Evolutionary conservation across 371 early-diverging fungal species (phyloP).

Genomic region (Mortierella sp.): DNA sequence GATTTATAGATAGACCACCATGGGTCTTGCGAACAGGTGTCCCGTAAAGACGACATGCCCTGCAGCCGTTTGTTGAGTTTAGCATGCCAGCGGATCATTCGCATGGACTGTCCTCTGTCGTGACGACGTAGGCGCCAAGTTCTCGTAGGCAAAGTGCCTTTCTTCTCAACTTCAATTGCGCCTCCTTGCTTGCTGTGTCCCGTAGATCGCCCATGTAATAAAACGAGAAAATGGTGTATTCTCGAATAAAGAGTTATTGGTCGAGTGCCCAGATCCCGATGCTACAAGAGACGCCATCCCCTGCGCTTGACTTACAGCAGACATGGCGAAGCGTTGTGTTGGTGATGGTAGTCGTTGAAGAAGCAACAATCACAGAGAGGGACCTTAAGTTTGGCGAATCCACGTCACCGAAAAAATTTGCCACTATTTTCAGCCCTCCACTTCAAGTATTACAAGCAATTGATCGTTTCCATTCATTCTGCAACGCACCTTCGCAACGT

Average conservation of each 20-base stretch:
- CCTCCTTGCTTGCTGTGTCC: background rate
- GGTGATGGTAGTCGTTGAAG: background rate
- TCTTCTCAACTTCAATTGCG: background rate
- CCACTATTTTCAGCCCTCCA: background rate
- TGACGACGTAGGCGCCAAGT: background rate
- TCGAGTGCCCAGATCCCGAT: background rate
- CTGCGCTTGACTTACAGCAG: slow-evolving; percentile 28
- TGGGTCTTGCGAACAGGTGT: background rate
- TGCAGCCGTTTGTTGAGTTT: background rate
- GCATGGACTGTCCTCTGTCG: background rate
- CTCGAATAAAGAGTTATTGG: background rate
- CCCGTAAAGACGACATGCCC: background rate
- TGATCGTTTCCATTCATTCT: background rate
- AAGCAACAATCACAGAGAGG: background rate
- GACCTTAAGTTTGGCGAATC: too few relatives aligned
- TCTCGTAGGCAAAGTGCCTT: background rate
- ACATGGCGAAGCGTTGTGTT: slow-evolving; percentile 20
- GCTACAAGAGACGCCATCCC: background rate
- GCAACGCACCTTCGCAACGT: background rate
- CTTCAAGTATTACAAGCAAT: background rate
- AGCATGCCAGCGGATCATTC: background rate
- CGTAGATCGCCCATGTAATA: background rate
- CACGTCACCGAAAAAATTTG: slow-evolving; percentile 16
- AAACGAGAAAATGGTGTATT: background rate
- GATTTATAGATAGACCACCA: too few relatives aligned